Base-by-base conservation (phyloP, 495 filamentous ascomycete genomes). In the Aspergillus haitiensis region DNA sequence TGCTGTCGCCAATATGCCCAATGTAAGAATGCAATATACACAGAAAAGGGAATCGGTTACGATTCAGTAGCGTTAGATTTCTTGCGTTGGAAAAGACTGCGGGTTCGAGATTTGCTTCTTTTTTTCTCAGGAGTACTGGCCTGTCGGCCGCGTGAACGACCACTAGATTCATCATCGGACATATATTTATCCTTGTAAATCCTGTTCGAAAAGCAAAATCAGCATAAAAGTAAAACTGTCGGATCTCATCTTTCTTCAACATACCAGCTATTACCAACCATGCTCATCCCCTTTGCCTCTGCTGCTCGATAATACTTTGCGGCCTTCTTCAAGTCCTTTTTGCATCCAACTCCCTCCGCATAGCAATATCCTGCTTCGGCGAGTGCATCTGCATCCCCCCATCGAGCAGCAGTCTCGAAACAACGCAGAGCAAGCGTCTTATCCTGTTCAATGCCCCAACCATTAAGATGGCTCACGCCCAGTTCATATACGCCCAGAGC, bases 191-290 rank as follows among this genome's bases (percentile, higher is more conserved):
- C 77, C 68, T 96, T 96, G 78, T 96, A 91, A 67, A 96, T 96
- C 92, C 92, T 96, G 63, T 21, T 6, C 10, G 15, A 37, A 13
- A 16, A 18, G 7, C 5, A 7, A 5, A 2, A 60, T 74, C 62
- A 67, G 52, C 40, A 44, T 46, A 32, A 48, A 12, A 42, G 5
- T 33, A 13, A 31, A 18, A 35, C 16, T n/a, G 6, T 16, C 12
- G 10, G n/a, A 36, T 44, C 7, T 31, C 5, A 48, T 39, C 2
- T 50, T 39, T 27, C 27, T 27, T 16, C 5, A 52, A 81, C 90
- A 54, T 81, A 96, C 94, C 94, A 98, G 78, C 89, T 94, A 72
- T 97, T 98, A 40, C 94, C 94, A 47, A 96, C 88, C 92, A 98
- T 98, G 69, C 85, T 95, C 80, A 97, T 91, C 12, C 94, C 94